Evolutionary conservation across 805 yeast species (phyloP).

Genomic region (Saturnispora dispora): DNA sequence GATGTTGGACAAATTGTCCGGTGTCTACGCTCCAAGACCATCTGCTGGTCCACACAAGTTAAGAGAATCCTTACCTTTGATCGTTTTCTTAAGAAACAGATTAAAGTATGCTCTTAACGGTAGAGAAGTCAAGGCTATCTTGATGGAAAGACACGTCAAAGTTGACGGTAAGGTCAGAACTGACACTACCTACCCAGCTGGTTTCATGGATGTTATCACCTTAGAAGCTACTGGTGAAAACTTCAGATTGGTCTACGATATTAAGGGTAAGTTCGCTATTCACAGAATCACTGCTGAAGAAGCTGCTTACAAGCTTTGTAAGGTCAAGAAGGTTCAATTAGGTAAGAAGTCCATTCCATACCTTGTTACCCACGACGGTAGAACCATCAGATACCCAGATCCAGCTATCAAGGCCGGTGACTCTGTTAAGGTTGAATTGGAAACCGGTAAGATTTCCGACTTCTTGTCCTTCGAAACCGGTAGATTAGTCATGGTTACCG

Average conservation of each 20-base stretch:
- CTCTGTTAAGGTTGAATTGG: constrained; percentile 94
- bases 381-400: constrained; percentile 99
- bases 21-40: constrained; percentile 99
- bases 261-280: constrained; percentile 98
- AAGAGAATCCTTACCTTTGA: constrained; percentile 95
- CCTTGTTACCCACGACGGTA: constrained; percentile 99
- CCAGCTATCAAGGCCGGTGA: constrained; percentile 95
- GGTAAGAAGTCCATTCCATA: constrained; percentile 98
- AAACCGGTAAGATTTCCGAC: constrained; percentile 87
- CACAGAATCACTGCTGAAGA: constrained; percentile 99
- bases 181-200: constrained; percentile 97
- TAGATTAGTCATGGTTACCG: constrained; percentile 85
- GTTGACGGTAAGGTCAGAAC: constrained; percentile 99
- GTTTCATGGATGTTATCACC: constrained; percentile 98
- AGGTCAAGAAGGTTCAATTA: constrained; percentile 95
- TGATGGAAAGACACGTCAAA: constrained; percentile 97
- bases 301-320: constrained; percentile 96
- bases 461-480: constrained; percentile 90
- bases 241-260: constrained; percentile 98
- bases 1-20: constrained; percentile 99
- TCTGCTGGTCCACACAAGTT: constrained; percentile 99
- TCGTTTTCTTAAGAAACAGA: constrained; percentile 96
- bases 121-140: constrained; percentile 96
- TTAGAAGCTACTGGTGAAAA: constrained; percentile 98
- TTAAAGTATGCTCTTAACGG: constrained; percentile 98